These are phyloP conservation scores for Xylariaceae sp. DNA, from an alignment of 2,329 filamentous ascomycete genomes.

Conservation along the genomic window DNA sequence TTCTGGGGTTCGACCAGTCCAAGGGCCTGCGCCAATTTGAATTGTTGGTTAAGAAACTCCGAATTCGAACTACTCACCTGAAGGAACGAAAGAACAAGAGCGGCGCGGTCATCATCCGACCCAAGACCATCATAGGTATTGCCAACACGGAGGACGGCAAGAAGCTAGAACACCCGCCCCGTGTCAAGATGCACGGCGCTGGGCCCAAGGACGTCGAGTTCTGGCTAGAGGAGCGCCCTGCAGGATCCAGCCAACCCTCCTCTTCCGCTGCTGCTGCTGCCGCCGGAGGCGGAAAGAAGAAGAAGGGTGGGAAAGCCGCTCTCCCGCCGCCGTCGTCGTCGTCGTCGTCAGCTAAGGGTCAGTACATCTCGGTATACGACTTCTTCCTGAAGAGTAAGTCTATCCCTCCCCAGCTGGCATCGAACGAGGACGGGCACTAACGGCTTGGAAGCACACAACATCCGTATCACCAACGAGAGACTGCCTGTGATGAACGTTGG, in stretches of 20 bases:
- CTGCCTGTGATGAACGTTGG: conserved; percentile 27
- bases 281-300: conserved; percentile 6
- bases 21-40: neutral
- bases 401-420: neutral
- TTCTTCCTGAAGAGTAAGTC: conserved; percentile 12
- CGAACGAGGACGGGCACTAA: conserved; percentile 29
- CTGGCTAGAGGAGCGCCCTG: conserved; percentile 33
- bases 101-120: neutral
- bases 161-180: neutral
- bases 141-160: neutral
- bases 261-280: neutral
- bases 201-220: conserved; percentile 50
- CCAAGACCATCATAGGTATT: conserved; percentile 5
- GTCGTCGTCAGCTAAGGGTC: neutral
- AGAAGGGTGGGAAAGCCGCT: conserved; percentile 16
- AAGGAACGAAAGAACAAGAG: conserved; percentile 1
- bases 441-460: neutral
- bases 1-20: neutral
- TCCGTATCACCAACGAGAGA: conserved; percentile 3
- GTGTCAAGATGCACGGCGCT: neutral
- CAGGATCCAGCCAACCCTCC: neutral
- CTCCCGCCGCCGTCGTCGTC: conserved; percentile 24
- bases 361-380: conserved; percentile 13
- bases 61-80: conserved; percentile 2
- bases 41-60: conserved; percentile 2